These are phyloP conservation scores for Lepiota venenata DNA, from an alignment of 768 basidiomycete species.

Conservation along the genomic window DNA sequence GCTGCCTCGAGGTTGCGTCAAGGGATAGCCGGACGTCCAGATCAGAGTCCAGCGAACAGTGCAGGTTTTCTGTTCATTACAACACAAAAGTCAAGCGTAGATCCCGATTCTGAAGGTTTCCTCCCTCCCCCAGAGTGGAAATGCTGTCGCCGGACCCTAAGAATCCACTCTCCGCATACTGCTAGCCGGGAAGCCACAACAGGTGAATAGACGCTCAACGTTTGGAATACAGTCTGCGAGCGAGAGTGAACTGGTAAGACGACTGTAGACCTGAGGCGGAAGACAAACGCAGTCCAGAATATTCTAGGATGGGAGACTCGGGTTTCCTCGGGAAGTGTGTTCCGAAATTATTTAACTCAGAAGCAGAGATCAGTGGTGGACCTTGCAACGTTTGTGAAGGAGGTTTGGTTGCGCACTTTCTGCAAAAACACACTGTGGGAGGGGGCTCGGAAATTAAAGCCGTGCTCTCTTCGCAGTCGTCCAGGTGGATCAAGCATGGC, in stretches of 20 bases:
- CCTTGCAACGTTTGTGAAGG: background rate
- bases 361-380: background rate
- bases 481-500: slow-evolving; percentile 10
- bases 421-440: background rate
- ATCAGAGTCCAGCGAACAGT: background rate
- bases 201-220: no score
- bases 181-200: no score
- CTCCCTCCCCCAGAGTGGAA: no score
- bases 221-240: no score
- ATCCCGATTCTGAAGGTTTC: background rate
- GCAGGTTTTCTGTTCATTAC: background rate
- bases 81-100: background rate
- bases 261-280: no score
- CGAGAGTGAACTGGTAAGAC: no score
- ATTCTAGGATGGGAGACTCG: no score
- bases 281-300: no score
- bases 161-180: no score
- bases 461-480: slow-evolving; percentile 5
- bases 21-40: background rate
- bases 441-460: slow-evolving; percentile 9
- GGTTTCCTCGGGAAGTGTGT: no score
- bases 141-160: no score
- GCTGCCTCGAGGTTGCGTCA: slow-evolving; percentile 10
- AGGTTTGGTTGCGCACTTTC: background rate
- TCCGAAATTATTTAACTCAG: no score